phyloP scores from a whole-genome alignment of 805 yeast species.

The Cyberlindnera petersonii region DNA sequence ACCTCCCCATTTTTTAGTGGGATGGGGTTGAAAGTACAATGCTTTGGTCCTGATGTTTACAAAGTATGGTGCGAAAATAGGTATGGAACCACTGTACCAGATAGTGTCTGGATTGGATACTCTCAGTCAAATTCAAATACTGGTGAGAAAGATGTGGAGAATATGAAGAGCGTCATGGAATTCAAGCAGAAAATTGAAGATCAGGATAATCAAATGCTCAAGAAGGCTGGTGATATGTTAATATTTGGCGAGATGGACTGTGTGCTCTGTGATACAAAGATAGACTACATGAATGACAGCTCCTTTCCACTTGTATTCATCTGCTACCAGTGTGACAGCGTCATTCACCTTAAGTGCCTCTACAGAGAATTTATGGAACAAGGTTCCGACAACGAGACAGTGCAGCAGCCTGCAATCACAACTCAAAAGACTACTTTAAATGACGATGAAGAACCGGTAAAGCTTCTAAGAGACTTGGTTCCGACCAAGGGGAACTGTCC shows the following conservation, averaged over 20 bases:
- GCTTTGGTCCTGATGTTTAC: constrained; percentile 36
- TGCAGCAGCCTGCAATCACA: not conserved
- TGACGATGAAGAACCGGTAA: not conserved
- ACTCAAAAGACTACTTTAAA: not conserved
- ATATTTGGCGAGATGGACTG: constrained; percentile 29
- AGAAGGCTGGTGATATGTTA: constrained; percentile 21
- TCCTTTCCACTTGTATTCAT: constrained; percentile 32
- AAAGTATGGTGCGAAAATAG: constrained; percentile 23
- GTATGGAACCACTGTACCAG: constrained; percentile 13
- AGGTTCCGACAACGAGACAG: not conserved
- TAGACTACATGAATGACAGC: constrained; percentile 35
- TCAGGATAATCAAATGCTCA: constrained; percentile 14
- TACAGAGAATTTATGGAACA: constrained; percentile 22
- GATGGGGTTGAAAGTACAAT: constrained; percentile 43
- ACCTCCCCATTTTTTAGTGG: constrained; percentile 39
- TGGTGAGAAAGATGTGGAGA: constrained; percentile 14
- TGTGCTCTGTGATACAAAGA: constrained; percentile 27
- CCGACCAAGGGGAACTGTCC: constrained; percentile 12
- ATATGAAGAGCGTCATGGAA: constrained; percentile 26
- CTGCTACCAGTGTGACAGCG: constrained; percentile 35
- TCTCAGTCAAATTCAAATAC: no score
- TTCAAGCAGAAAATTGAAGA: constrained; percentile 23
- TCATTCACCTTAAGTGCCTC: constrained; percentile 39
- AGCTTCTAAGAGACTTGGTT: constrained; percentile 1
- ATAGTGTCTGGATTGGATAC: constrained; percentile 7